A percentile compares a stretch with the other conserved stretches of the same genome.
Conservation (phyloP, 2,329 filamentous ascomycete genomes). For the Bipolaris sorokiniana region DNA sequence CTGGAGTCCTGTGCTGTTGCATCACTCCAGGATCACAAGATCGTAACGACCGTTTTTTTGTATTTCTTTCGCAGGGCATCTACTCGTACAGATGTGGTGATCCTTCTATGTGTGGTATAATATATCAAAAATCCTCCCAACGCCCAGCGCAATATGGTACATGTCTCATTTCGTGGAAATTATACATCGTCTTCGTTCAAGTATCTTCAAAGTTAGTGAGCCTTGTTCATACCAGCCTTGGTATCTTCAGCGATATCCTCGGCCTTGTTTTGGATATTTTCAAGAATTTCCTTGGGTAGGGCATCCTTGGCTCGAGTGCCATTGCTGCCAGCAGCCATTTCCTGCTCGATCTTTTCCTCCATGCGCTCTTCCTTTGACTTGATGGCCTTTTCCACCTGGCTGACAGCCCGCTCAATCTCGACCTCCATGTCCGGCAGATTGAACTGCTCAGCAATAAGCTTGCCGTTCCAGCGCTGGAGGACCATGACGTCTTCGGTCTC, state of each 20-base stretch:
- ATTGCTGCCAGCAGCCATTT: slow-evolving; percentile 35
- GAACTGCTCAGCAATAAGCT: slow-evolving; percentile 58
- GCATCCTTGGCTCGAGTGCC: slow-evolving; percentile 38
- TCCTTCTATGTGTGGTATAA: slow-evolving; percentile 11
- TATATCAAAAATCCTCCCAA: slow-evolving; percentile 12
- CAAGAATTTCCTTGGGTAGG: slow-evolving; percentile 36
- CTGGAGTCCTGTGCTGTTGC: not conserved
- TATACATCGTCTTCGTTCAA: slow-evolving; percentile 1
- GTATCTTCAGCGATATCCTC: slow-evolving; percentile 30
- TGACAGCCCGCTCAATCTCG: slow-evolving; percentile 60
- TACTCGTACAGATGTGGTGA: slow-evolving; percentile 10
- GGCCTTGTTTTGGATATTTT: slow-evolving; percentile 34
- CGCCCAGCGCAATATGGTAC: slow-evolving; percentile 7
- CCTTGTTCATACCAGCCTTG: slow-evolving; percentile 15
- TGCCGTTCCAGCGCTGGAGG: slow-evolving; percentile 58
- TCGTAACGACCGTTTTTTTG: not conserved
- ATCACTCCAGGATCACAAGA: not conserved
- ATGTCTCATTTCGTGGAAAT: slow-evolving; percentile 9
- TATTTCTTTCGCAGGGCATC: slow-evolving; percentile 2
- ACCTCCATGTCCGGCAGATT: slow-evolving; percentile 59
- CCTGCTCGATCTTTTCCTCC: slow-evolving; percentile 48
- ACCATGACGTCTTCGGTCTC: slow-evolving; percentile 57
- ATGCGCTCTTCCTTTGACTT: slow-evolving; percentile 47
- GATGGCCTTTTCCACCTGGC: slow-evolving; percentile 56
- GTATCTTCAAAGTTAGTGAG: slow-evolving; percentile 10